phyloP scores from a whole-genome alignment of 768 basidiomycete species.

The Tulasnella sp. region DNA sequence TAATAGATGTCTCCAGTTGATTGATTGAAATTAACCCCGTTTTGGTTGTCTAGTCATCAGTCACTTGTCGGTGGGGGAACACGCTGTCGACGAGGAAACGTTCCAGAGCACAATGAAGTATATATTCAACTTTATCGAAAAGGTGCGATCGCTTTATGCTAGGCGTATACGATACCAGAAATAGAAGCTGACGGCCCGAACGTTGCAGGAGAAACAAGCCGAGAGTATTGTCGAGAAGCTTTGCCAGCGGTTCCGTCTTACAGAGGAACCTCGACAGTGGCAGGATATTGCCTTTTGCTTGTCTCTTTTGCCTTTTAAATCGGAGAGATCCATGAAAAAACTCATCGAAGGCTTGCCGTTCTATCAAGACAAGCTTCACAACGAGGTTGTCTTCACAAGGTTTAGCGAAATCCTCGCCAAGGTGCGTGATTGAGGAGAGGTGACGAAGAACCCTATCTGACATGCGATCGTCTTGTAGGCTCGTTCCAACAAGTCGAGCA shows the following conservation, averaged over 20 bases:
- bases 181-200: neutral
- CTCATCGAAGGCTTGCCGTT: constrained; percentile 85
- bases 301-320: constrained; percentile 92
- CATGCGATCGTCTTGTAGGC: constrained; percentile 42
- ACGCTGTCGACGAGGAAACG: constrained; percentile 83
- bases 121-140: constrained; percentile 95
- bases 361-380: constrained; percentile 95
- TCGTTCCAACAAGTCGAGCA: constrained; percentile 81
- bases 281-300: constrained; percentile 94
- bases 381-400: constrained; percentile 64
- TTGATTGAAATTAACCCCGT: neutral
- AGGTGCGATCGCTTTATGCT: constrained; percentile 45
- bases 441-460: neutral
- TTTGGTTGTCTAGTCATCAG: constrained; percentile 64
- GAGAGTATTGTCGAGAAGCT: constrained; percentile 96
- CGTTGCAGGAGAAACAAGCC: constrained; percentile 85
- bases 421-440: constrained; percentile 35
- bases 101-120: constrained; percentile 92
- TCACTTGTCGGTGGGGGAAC: constrained; percentile 82
- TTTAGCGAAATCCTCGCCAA: constrained; percentile 91
- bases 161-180: neutral
- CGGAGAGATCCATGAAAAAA: constrained; percentile 92
- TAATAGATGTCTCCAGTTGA: neutral
- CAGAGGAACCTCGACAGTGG: constrained; percentile 90
- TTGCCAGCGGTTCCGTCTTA: constrained; percentile 86